A percentile compares a stretch with the other conserved stretches of the same genome.
Conservation (phyloP, 169 alveolate genomes). For the Toxoplasma gondii region DNA sequence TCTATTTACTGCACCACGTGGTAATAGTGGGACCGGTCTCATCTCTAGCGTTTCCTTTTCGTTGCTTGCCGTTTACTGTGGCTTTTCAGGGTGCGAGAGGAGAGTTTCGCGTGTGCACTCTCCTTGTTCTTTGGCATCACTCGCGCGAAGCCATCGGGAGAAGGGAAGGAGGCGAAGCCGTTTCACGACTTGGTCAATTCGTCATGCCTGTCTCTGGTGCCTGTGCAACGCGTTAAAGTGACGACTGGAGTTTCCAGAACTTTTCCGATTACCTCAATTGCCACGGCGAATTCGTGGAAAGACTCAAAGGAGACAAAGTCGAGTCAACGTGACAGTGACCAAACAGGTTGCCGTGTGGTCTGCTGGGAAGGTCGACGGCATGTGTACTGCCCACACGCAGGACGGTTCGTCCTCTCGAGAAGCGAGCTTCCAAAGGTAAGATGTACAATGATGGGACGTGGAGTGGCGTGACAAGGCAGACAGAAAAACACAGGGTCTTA, state of each 20-base stretch:
- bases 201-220: neutral
- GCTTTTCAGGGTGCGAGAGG: neutral
- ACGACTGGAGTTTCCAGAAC: neutral
- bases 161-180: neutral
- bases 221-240: neutral
- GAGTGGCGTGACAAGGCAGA: no score
- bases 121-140: neutral
- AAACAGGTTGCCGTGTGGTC: neutral
- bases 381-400: neutral
- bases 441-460: no score
- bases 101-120: neutral
- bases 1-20: no score
- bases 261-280: neutral
- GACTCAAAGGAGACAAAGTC: neutral
- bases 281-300: neutral
- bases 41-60: neutral
- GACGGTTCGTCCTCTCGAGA: slow-evolving; percentile 29
- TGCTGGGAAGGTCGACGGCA: slow-evolving; percentile 26
- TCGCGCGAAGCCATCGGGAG: neutral
- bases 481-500: no score
- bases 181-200: neutral
- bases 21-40: no score
- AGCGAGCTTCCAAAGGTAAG: slow-evolving; percentile 32
- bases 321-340: neutral
- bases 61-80: neutral